Percentiles rank a stretch among this genome's conserved stretches.
These are phyloP conservation scores for Beauveria sp. DNA, from an alignment of 2,329 filamentous ascomycete genomes.

Conservation along the genomic window DNA sequence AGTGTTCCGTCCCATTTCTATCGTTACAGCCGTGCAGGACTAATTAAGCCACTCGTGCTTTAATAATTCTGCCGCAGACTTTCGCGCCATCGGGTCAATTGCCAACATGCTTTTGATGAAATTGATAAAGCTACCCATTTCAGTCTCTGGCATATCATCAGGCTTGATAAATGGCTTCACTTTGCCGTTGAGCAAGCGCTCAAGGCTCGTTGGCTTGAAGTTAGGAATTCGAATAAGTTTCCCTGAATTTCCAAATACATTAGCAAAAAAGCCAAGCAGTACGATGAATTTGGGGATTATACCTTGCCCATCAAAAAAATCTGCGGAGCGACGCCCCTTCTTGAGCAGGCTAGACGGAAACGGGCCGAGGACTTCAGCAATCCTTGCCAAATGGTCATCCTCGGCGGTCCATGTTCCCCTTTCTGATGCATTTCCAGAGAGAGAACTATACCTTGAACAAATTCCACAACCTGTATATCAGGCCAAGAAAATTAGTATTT, in stretches of 20 bases:
- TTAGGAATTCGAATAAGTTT: not conserved
- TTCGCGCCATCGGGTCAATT: not conserved
- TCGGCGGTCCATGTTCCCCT: not conserved
- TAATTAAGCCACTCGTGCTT: not conserved
- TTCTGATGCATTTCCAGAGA: not conserved
- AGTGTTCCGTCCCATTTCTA: too few species aligned
- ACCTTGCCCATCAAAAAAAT: constrained; percentile 3
- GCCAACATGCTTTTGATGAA: not conserved
- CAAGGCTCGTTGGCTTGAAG: not conserved
- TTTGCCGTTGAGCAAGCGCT: not conserved
- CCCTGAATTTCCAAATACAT: not conserved
- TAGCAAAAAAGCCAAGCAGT: not conserved
- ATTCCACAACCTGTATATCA: not conserved
- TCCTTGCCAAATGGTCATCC: not conserved
- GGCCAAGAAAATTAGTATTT: not conserved
- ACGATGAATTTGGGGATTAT: not conserved
- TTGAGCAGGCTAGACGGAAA: not conserved
- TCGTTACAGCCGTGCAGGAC: not conserved
- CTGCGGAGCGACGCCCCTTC: not conserved
- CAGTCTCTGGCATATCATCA: not conserved
- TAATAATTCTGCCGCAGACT: not conserved
- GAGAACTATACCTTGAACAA: constrained; percentile 1
- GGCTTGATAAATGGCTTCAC: not conserved
- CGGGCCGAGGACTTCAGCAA: not conserved
- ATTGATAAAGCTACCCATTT: not conserved